Base-by-base conservation (phyloP, 2,329 filamentous ascomycete species). In the Teratosphaeria gauchensis region DNA sequence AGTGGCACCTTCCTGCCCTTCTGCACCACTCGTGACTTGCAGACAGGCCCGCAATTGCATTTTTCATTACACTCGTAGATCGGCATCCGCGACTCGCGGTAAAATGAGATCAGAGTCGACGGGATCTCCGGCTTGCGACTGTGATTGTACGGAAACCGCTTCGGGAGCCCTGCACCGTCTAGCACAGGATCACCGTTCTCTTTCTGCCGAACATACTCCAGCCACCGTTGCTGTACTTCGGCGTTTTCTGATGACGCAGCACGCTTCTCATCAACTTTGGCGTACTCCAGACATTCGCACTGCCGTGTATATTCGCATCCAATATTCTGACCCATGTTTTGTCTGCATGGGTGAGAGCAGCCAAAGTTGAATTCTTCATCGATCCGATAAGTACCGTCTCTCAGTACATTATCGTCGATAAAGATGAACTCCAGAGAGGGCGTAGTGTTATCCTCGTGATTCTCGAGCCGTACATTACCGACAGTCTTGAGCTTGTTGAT, bases 51-150 rank as follows among this genome's bases (percentile, higher is more conserved):
- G 65, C 90, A 95, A 2, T 74, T 76, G 72, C 90, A 95, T 8
- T 80, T 82, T 1, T 80, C 75, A 65, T 94, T 90, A 69, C 90
- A 95, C 68, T 95, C 90, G 72, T 92, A 92, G 59, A 95, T 87
- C 0, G 87, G 69, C 12, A 70, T 64, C 0, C 77, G 68, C 0
- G 69, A 67, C 19, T 77, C 66, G 0, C 76, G 72, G 58, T 80
- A 80, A 62, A 77, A 78, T 64, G 7, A 70, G 68, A 52, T 70
- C 59, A 35, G 71, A 61, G 53, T 68, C 14, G 21, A 55, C 1
- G 59, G 58, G 2, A 63, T 28, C 31, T 62, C 60, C 1, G 65
- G 61, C n/a, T 64, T 67, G 7, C 62, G 81, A 7, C 42, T 48
- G 42, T 48, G 6, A 16, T 28, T n/a, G 69, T 92, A 92, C 0